Evolutionary conservation across 805 yeast species (phyloP), one percentile per base, ranked within the genome.

Genomic region (Lachancea sp.): DNA sequence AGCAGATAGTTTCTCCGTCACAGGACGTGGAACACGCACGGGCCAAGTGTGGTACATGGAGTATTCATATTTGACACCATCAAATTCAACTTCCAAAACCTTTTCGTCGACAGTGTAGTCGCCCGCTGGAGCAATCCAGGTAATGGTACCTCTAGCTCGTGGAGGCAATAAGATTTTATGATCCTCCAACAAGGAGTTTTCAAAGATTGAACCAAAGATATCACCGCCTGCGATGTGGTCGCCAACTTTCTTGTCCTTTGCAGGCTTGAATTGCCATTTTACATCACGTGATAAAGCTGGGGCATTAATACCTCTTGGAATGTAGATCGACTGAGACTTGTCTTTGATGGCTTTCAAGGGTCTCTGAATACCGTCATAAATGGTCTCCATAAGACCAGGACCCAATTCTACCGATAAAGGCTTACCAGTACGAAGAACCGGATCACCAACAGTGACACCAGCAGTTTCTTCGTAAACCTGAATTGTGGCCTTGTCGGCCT

Each of bases 1-100:
- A 31, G 98, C 97, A 46, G 95, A 71, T 48, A 87, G 69, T 64
- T 90, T 88, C 67, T 88, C 94, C 38, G 97, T 83, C 35, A 90
- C 97, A 13, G 99, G 98, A 71, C 99, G 83, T 56, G 99, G 97
- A 33, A 89, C 96, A 75, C 99, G 88, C 48, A 92, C 98, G 26
- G 99, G 99, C 99, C 99, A 92, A 21, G 96, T 81, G 69, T 92
- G 99, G 83, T 78, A 87, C 96, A 92, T 88, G 32, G 94, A 74
- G 72, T 85, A 90, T 37, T 75, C 72, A 52, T 74, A 75, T 52
- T 75, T 83, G 59, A 78, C 75, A 52, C 97, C 97, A 47, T 88
- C 90, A 57, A 89, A 92, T 68, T 92, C 98, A 45, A 92, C 86
- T 70, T 92, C 98, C 54, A 92, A 69, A 41, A 92, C 71, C 37